Evolutionary conservation across 768 basidiomycete genomes (phyloP), one percentile per base, ranked within the genome.

Genomic region (Mycena belliarum): DNA sequence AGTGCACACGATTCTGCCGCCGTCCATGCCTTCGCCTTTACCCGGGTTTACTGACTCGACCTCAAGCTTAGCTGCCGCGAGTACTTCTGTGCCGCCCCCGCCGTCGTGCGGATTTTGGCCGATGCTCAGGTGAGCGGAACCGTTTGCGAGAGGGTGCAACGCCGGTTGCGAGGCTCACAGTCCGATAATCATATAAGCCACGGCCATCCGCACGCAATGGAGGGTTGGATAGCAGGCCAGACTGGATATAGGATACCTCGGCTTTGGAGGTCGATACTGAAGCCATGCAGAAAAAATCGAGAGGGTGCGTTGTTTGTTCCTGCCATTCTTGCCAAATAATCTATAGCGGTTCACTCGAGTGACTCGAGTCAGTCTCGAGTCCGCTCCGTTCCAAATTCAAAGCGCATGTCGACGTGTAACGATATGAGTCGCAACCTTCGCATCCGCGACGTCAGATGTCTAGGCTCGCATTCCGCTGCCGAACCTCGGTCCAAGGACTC

Each of bases 171-270:
- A 95, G 82, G 9, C 83, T 75, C 21, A 95, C 79, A 0, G 81
- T 72, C 26, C 93, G 80, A 65, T 82, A 94, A 61, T 90, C 87
- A 33, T 78, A 70, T 0, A 89, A 76, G 7, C 75, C 66, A 20
- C 93, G 87, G 1, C 92, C 92, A 68, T 95, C 93, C 5, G 83
- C 78, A 49, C 93, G 88, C n/a, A 85, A 73, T 2, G 91, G 83
- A 2, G 82, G 78, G 44, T 72, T 69, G 1, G 82, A 77, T 20
- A 82, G 76, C 8, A 93, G 76, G 0, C 89, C 87, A 10, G 84
- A 70, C 61, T 84, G 82, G 32, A 91, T 86, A 66, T 88, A 93
- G 6, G 91, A 83, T 63, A 82, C 82, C 73, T 94, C 92, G 0
- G 91, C 83, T 64, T 93, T 93, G 41, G 91, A 93, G 52, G 87